phyloP scores from a whole-genome alignment of 805 yeast species.

The Ogataea chonburiensis region DNA sequence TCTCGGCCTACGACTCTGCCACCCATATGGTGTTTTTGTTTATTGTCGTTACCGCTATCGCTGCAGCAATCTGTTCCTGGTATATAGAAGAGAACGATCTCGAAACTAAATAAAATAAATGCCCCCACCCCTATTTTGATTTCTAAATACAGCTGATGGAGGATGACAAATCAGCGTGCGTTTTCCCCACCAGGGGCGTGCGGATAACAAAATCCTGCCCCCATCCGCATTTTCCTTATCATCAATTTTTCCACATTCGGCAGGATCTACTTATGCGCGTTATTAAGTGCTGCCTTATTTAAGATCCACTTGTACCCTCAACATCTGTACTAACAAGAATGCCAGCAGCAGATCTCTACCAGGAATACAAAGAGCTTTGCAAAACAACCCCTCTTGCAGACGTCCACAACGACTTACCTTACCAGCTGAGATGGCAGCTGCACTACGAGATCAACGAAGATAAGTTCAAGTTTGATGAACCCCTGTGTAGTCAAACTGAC shows the following conservation, averaged over 20 bases:
- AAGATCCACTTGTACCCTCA: too few species aligned
- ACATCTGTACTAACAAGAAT: too few species aligned
- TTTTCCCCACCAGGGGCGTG: too few species aligned
- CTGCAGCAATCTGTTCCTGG: constrained; percentile 10
- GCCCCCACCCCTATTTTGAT: too few species aligned
- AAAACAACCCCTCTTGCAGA: constrained; percentile 42
- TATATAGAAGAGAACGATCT: constrained; percentile 19
- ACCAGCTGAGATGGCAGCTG: constrained; percentile 42
- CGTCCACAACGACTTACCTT: constrained; percentile 55
- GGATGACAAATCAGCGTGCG: too few species aligned
- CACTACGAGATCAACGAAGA: constrained; percentile 41
- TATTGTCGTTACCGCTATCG: constrained; percentile 21
- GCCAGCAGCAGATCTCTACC: constrained; percentile 5
- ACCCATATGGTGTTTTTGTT: constrained; percentile 55
- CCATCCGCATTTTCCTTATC: too few species aligned
- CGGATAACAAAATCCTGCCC: too few species aligned
- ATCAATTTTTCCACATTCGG: too few species aligned
- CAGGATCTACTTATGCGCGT: too few species aligned
- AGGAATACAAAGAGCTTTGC: constrained; percentile 18
- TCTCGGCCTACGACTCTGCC: constrained; percentile 48
- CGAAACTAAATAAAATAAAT: constrained; percentile 8
- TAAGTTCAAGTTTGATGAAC: constrained; percentile 40
- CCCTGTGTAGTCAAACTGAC: constrained; percentile 46
- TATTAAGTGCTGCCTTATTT: too few species aligned
- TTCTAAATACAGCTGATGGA: too few species aligned